Base-by-base conservation (phyloP, 2,329 filamentous ascomycete species). In the Didymella glomerata region DNA sequence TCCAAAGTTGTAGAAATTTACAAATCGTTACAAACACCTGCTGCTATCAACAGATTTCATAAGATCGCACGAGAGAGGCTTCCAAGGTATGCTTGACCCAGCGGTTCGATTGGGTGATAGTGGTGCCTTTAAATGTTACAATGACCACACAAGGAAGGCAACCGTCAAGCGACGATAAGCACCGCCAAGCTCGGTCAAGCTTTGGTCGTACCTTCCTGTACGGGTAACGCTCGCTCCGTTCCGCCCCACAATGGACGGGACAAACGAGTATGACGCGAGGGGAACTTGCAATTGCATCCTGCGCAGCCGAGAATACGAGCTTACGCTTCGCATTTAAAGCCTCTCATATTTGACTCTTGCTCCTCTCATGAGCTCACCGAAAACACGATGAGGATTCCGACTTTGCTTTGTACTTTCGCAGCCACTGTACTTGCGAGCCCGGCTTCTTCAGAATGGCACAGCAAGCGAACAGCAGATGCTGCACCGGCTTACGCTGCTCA, bases 401-500 rank as follows among this genome's bases (percentile, higher is more conserved):
- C 38, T 4, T 28, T 59, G 25, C 36, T 67, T n/a, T 52, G 34
- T 11, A 36, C 41, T 45, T 47, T 68, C 10, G 42, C 36, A 8
- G 56, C 49, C 11, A 40, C 61, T 24, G 64, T 18, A 11, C 40
- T 47, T 11, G 60, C 59, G 14, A 54, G 50, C 13, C 48, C 59
- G 6, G 54, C 57, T 30, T 24, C 40, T 27, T 28, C 41, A 16
- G 30, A 40, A 44, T 54, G 55, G 55, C 45, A 47, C 27, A 54
- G n/a, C 6, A 69, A 61, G 44, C 67, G 70, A 52, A 45, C 27
- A 48, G 48, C 25, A 52, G 48, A 30, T 50, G 49, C 24, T 47
- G 38, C 58, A 13, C 56, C 61, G 24, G 61, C 60, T 22, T 74
- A 74, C 49, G 53, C 54, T 16, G 61, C 67, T 47, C 59, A 73